These are phyloP conservation scores for Diaporthe sp. DNA, from an alignment of 2,329 filamentous ascomycete genomes.

Conservation along the genomic window DNA sequence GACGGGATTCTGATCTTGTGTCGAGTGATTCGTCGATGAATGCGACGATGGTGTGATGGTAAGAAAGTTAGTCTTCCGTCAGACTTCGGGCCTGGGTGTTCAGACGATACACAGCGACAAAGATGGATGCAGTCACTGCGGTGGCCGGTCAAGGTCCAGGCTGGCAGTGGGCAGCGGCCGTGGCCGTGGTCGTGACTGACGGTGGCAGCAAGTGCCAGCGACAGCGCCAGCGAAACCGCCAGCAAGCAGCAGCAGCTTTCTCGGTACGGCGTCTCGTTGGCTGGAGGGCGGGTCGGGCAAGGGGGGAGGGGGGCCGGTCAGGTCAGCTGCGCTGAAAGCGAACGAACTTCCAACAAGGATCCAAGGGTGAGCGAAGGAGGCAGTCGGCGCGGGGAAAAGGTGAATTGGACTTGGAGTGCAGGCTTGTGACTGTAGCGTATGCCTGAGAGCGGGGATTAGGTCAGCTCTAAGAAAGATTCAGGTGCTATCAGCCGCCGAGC, in stretches of 20 bases:
- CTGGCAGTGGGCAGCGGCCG: background rate
- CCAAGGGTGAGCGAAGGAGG: conserved; percentile 4
- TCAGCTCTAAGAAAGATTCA: background rate
- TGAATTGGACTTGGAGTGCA: background rate
- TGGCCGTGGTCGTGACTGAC: background rate
- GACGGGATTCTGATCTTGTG: conserved; percentile 24
- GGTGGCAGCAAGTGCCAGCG: background rate
- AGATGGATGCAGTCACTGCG: conserved; percentile 20
- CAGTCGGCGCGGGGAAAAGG: conserved; percentile 26
- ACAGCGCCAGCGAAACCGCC: too few species aligned
- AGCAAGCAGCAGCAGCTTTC: background rate
- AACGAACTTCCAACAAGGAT: conserved; percentile 31
- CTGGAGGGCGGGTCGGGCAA: conserved; percentile 11
- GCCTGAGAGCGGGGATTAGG: background rate
- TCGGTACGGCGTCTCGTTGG: conserved; percentile 20
- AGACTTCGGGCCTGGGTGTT: conserved; percentile 8
- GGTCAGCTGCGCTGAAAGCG: conserved; percentile 18
- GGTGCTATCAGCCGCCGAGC: background rate
- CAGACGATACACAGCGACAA: conserved; percentile 21
- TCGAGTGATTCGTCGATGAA: conserved; percentile 26
- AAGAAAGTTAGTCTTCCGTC: conserved; percentile 28
- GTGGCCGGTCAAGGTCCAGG: conserved; percentile 26
- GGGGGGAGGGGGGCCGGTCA: background rate
- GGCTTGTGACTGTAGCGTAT: background rate
- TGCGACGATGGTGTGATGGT: conserved; percentile 28